Percentiles rank a stretch among this genome's conserved stretches.
phyloP scores from a whole-genome alignment of 371 early-diverging fungal species.

The Syncephalastrum sp. region DNA sequence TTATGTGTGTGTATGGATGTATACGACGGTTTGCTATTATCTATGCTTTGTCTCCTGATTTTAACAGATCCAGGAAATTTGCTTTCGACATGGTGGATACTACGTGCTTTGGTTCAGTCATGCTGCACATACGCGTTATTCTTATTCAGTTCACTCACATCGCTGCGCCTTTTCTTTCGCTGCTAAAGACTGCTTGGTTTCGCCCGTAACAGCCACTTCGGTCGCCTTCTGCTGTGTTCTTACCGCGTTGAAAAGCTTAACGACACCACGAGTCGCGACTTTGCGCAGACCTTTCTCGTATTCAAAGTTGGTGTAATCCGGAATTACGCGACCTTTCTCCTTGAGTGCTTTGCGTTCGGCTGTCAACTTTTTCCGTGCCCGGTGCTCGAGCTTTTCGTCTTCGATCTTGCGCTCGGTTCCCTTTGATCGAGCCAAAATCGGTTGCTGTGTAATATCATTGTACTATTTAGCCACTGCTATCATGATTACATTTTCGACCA shows the following conservation, averaged over 20 bases:
- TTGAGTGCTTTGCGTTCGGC: conserved; percentile 63
- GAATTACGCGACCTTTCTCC: conserved; percentile 68
- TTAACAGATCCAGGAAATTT: conserved; percentile 63
- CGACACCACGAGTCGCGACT: conserved; percentile 84
- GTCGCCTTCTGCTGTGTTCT: conserved; percentile 73
- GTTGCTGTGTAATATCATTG: conserved; percentile 38
- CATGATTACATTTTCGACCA: neutral
- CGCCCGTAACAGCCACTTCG: conserved; percentile 50
- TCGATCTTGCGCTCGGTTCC: conserved; percentile 71
- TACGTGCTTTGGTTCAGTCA: conserved; percentile 12
- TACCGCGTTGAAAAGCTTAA: conserved; percentile 84
- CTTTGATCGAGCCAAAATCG: conserved; percentile 75
- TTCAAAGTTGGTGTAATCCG: conserved; percentile 64
- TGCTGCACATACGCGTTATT: too few relatives aligned
- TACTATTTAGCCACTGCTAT: neutral
- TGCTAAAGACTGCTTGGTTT: conserved; percentile 40
- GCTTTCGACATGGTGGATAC: conserved; percentile 64
- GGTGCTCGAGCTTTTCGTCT: conserved; percentile 76
- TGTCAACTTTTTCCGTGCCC: conserved; percentile 66
- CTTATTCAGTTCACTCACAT: conserved; percentile 19
- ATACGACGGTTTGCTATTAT: too few relatives aligned
- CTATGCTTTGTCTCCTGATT: conserved; percentile 33
- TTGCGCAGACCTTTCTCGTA: conserved; percentile 81
- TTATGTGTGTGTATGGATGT: too few relatives aligned
- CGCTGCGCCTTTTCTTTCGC: conserved; percentile 57